Conservation (phyloP, 192 early-diverging fungal species). For the Linnemannia hyalina region DNA sequence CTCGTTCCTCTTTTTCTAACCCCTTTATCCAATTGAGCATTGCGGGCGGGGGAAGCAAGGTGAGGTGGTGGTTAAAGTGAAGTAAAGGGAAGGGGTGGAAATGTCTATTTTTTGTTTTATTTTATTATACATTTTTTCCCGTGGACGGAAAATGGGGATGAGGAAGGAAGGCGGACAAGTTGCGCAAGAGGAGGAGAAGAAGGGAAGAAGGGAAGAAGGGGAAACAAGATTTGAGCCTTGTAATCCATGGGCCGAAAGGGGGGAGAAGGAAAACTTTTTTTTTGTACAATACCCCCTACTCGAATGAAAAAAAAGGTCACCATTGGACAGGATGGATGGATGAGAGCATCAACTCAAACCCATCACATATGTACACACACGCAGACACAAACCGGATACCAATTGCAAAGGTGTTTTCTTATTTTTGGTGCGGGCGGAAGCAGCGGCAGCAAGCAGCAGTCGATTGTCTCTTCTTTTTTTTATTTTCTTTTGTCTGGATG, state of each 20-base stretch:
- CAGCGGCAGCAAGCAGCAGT: not conserved
- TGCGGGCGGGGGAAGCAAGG: not conserved
- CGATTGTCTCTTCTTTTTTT: not conserved
- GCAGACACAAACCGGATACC: not conserved
- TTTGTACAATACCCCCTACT: not conserved
- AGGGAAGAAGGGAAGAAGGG: not conserved
- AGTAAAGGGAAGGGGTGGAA: slow-evolving; percentile 1
- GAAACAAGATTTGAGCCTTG: not conserved
- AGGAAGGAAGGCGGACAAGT: not conserved
- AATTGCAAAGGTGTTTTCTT: not conserved
- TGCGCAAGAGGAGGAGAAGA: not conserved
- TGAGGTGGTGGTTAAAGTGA: not conserved
- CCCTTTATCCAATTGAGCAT: slow-evolving; percentile 4
- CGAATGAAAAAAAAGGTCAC: not conserved
- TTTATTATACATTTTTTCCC: slow-evolving; percentile 4
- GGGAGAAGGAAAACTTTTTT: not conserved
- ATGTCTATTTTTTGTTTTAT: slow-evolving; percentile 12
- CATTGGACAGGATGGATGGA: not conserved
- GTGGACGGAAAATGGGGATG: not conserved
- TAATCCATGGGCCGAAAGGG: not conserved
- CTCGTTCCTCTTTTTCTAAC: slow-evolving; percentile 1
- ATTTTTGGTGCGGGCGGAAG: too few species aligned
- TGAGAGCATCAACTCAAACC: not conserved
- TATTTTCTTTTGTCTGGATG: not conserved
- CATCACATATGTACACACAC: not conserved